Percentiles rank a stretch among this genome's conserved stretches.
Conservation (phyloP, 164 flowering plant genomes). For the Echeveria elegans region DNA sequence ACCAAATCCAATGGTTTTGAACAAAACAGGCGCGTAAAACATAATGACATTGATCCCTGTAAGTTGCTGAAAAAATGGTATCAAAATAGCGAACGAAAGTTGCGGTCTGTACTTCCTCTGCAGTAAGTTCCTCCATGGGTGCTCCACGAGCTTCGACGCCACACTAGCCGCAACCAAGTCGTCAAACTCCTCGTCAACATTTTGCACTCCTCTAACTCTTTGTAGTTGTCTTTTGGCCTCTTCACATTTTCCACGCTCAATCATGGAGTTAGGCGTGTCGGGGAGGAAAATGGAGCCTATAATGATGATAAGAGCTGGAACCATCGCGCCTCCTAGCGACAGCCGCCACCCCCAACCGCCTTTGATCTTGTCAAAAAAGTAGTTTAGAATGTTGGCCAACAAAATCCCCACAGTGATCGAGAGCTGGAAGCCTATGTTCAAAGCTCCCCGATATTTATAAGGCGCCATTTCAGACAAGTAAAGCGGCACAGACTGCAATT, state of each 20-base stretch:
- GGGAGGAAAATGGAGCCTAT: constrained; percentile 6
- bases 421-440: constrained; percentile 16
- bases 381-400: constrained; percentile 15
- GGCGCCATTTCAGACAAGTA: constrained; percentile 21
- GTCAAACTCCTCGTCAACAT: constrained; percentile 13
- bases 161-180: constrained; percentile 14
- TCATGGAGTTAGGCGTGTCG: constrained; percentile 16
- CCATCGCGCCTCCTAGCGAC: constrained; percentile 13
- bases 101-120: constrained; percentile 14
- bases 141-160: constrained; percentile 8
- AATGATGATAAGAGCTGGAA: constrained; percentile 14
- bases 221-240: constrained; percentile 5
- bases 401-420: constrained; percentile 14
- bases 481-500: constrained; percentile 15
- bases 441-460: constrained; percentile 11
- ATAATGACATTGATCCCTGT: constrained; percentile 17
- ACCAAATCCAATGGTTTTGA: constrained; percentile 14
- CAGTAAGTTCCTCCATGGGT: constrained; percentile 11
- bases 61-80: constrained; percentile 17
- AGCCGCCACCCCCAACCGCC: constrained; percentile 20
- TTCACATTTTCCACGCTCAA: constrained; percentile 11
- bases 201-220: constrained; percentile 9
- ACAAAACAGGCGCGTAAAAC: constrained; percentile 17
- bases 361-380: constrained; percentile 13
- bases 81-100: constrained; percentile 9